A percentile compares a stretch with the other conserved stretches of the same genome.
These are phyloP conservation scores for Tilletia setariae DNA, from an alignment of 1,284 basidiomycete species.

Conservation along the genomic window DNA sequence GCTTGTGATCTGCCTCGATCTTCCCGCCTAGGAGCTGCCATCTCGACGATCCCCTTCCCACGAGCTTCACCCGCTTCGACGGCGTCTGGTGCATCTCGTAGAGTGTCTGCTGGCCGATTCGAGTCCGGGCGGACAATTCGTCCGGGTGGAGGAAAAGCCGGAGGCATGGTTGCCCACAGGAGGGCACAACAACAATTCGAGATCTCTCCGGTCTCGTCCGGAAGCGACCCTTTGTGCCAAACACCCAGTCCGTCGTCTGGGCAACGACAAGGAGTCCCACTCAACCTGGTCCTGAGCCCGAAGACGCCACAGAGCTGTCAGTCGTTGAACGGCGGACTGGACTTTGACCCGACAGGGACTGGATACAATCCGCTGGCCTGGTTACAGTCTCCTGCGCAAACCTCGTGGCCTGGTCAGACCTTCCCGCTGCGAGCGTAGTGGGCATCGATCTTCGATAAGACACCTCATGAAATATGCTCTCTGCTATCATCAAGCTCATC, in stretches of 20 bases:
- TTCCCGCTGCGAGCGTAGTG: too few relatives aligned
- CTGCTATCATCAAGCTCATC: too few relatives aligned
- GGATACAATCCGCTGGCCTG: too few relatives aligned
- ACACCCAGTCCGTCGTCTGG: not conserved
- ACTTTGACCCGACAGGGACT: too few relatives aligned
- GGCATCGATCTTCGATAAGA: too few relatives aligned
- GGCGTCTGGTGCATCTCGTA: not conserved
- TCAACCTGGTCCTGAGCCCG: not conserved
- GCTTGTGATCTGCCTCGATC: slow-evolving; percentile 4
- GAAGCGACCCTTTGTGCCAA: not conserved
- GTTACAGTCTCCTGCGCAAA: too few relatives aligned
- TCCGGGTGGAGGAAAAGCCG: not conserved
- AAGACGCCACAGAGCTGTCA: not conserved
- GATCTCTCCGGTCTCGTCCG: not conserved
- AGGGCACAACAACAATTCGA: not conserved
- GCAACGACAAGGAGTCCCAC: not conserved
- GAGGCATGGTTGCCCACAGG: not conserved
- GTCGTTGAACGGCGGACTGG: too few relatives aligned
- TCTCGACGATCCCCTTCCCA: slow-evolving; percentile 4
- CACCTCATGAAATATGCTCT: too few relatives aligned
- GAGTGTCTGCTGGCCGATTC: not conserved
- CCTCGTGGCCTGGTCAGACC: too few relatives aligned
- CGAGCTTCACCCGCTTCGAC: not conserved
- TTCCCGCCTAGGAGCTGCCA: not conserved
- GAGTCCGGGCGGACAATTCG: not conserved